phyloP scores from a whole-genome alignment of 805 yeast genomes.

The Kazachstania psychrophila region DNA sequence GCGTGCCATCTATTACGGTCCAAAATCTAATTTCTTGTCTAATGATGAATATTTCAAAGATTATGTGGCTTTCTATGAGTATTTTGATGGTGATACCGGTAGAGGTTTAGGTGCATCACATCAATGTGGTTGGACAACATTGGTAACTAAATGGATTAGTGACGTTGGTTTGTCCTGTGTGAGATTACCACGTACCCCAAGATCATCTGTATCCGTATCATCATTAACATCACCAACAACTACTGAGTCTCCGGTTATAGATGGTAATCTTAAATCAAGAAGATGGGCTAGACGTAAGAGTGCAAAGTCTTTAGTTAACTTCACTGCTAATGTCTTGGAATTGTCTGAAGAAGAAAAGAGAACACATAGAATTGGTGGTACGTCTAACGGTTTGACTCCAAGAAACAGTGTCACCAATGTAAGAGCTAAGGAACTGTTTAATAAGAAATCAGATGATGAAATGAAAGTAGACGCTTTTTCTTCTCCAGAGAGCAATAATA shows the following conservation, averaged over 20 bases:
- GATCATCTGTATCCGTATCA: constrained; percentile 20
- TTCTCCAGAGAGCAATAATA: too few relatives aligned
- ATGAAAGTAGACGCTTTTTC: neutral
- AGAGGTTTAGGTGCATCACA: constrained; percentile 90
- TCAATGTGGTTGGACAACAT: constrained; percentile 95
- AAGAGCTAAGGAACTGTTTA: constrained; percentile 6
- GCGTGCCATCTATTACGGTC: constrained; percentile 74
- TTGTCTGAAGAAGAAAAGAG: constrained; percentile 51
- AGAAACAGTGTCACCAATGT: constrained; percentile 16
- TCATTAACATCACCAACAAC: constrained; percentile 6
- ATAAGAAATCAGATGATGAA: neutral
- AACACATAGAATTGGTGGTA: constrained; percentile 20
- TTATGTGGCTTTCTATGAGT: constrained; percentile 72
- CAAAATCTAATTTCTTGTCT: constrained; percentile 47
- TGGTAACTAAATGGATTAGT: constrained; percentile 86
- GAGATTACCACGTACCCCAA: constrained; percentile 24
- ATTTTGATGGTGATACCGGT: constrained; percentile 91
- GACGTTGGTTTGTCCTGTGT: constrained; percentile 66
- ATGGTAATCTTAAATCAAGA: constrained; percentile 33
- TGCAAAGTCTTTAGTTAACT: constrained; percentile 60
- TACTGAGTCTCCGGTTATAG: constrained; percentile 4
- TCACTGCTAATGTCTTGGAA: constrained; percentile 60
- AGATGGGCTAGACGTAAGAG: constrained; percentile 56
- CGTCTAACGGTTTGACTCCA: constrained; percentile 17
- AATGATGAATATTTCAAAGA: constrained; percentile 67